phyloP scores from a whole-genome alignment of 2,329 filamentous ascomycete species.

The Hymenoscyphus albidus region DNA sequence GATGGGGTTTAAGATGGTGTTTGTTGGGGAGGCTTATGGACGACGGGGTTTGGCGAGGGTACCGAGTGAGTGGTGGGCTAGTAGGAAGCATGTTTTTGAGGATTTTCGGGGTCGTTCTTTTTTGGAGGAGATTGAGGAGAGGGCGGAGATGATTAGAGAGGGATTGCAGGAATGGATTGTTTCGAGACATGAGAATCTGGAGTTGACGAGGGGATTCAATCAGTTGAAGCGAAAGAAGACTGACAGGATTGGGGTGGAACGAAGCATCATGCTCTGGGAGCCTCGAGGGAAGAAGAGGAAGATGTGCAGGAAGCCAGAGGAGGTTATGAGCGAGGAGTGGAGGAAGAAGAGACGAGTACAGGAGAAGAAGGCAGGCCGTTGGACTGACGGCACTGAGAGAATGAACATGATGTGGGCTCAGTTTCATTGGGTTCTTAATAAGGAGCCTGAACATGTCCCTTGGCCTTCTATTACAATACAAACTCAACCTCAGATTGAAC shows the following conservation, averaged over 20 bases:
- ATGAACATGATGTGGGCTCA: conserved; percentile 24
- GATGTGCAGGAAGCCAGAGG: background rate
- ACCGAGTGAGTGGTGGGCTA: conserved; percentile 22
- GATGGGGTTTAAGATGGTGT: conserved; percentile 19
- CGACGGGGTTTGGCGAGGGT: conserved; percentile 10
- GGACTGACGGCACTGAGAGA: conserved; percentile 24
- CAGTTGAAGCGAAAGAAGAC: background rate
- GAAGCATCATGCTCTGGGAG: background rate
- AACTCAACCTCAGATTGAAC: background rate
- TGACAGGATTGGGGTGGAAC: background rate
- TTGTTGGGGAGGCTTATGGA: conserved; percentile 15
- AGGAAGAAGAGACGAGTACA: conserved; percentile 17
- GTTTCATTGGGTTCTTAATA: conserved; percentile 28
- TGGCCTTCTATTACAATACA: background rate
- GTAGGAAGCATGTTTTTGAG: conserved; percentile 15
- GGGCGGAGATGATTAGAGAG: conserved; percentile 8
- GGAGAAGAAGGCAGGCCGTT: conserved; percentile 28
- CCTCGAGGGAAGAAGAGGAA: background rate
- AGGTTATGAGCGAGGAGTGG: conserved; percentile 23
- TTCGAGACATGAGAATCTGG: background rate
- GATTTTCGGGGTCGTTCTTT: conserved; percentile 16
- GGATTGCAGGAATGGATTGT: conserved; percentile 6
- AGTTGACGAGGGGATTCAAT: conserved; percentile 1
- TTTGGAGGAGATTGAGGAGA: conserved; percentile 12
- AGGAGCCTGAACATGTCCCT: conserved; percentile 6